Evolutionary conservation across 2,329 filamentous ascomycete genomes (phyloP).

Genomic region (Clarireedia monteithiana): DNA sequence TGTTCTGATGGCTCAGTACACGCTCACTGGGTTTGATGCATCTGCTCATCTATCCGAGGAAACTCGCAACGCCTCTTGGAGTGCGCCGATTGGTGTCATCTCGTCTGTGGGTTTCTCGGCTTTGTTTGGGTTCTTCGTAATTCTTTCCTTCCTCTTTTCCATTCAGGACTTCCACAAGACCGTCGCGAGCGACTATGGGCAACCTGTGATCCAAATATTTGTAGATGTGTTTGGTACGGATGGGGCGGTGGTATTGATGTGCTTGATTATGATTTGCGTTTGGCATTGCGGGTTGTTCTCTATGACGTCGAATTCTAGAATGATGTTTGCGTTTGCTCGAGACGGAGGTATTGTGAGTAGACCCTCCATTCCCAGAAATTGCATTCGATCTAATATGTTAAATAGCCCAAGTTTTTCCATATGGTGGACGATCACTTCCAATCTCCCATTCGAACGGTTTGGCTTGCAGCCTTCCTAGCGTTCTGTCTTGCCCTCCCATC

Average conservation of each 20-base stretch:
- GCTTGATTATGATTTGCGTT: constrained; percentile 48
- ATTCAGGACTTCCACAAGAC: constrained; percentile 48
- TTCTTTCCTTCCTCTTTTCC: constrained; percentile 48
- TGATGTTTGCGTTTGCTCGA: constrained; percentile 52
- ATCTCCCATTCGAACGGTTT: constrained; percentile 45
- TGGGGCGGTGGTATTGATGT: constrained; percentile 47
- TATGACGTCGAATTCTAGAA: constrained; percentile 48
- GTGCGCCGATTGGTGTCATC: constrained; percentile 49
- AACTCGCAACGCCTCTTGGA: constrained; percentile 47
- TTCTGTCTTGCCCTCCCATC: constrained; percentile 49
- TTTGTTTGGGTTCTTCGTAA: constrained; percentile 51
- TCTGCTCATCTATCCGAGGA: constrained; percentile 51
- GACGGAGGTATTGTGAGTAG: constrained; percentile 42
- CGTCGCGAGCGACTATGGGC: constrained; percentile 37
- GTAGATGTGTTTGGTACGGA: constrained; percentile 48
- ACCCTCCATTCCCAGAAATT: neutral
- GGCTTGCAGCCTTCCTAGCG: constrained; percentile 45
- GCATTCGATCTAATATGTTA: neutral
- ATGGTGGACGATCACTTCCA: constrained; percentile 42
- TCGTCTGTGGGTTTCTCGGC: constrained; percentile 48
- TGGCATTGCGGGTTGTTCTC: constrained; percentile 55
- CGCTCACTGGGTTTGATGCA: constrained; percentile 46
- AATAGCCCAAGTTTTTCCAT: constrained; percentile 43
- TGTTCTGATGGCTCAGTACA: constrained; percentile 46
- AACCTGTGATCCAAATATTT: constrained; percentile 51